Evolutionary conservation across 1,284 basidiomycete genomes (phyloP).

Genomic region (Lignosus rhinocerotis): DNA sequence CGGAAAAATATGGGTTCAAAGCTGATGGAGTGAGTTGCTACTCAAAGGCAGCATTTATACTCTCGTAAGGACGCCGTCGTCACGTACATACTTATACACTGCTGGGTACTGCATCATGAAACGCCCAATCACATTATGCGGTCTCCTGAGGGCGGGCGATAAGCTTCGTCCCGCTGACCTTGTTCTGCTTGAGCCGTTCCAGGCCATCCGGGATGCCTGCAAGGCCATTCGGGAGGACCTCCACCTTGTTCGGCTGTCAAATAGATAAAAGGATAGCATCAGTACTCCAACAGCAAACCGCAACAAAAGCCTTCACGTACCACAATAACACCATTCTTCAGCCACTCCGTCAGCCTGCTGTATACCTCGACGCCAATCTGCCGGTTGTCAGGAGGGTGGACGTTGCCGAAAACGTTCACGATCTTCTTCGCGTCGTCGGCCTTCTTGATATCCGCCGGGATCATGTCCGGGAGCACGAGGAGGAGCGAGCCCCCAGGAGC

Average conservation of each 20-base stretch:
- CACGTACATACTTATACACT: background rate
- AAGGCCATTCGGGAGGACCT: conserved; percentile 49
- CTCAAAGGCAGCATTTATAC: no score
- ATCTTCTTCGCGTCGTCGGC: conserved; percentile 17
- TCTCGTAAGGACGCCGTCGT: no score
- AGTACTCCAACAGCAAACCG: background rate
- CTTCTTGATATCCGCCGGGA: conserved; percentile 17
- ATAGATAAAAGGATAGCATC: background rate
- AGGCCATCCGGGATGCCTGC: conserved; percentile 45
- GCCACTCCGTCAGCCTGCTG: conserved; percentile 14
- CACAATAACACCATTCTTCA: conserved; percentile 4
- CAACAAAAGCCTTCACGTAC: conserved; percentile 30
- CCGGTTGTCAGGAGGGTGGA: conserved; percentile 1
- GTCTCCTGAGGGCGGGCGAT: conserved; percentile 50
- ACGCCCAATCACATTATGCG: background rate
- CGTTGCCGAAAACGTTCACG: conserved; percentile 6
- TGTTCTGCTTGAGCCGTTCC: conserved; percentile 37
- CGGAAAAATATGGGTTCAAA: no score
- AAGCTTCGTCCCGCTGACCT: conserved; percentile 53
- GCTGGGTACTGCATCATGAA: background rate
- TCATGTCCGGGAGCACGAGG: conserved; percentile 15
- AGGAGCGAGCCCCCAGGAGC: conserved; percentile 29
- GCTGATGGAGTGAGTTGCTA: no score
- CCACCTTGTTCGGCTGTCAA: conserved; percentile 14
- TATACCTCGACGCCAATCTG: conserved; percentile 8